Conservation (phyloP, 78 protist genomes). For the Bodo saltans region DNA sequence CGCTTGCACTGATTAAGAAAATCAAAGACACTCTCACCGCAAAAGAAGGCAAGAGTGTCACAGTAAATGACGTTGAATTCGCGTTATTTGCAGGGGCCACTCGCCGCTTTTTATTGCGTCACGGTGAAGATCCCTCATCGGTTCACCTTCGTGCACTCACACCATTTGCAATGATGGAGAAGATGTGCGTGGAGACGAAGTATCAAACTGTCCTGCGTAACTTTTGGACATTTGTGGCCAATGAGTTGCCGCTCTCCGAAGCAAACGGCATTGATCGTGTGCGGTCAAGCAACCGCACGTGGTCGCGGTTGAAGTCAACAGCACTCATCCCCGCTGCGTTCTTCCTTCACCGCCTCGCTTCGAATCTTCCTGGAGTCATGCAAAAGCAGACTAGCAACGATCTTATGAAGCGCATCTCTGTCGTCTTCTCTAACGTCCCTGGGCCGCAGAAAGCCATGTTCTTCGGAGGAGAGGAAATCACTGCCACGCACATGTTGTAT, state of each 20-base stretch:
- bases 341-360: neutral
- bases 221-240: neutral
- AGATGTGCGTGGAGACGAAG: neutral
- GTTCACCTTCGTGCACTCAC: neutral
- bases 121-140: neutral
- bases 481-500: neutral
- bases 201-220: neutral
- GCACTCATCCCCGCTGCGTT: neutral
- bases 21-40: too few species aligned
- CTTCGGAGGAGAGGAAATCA: neutral
- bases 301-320: neutral
- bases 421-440: neutral
- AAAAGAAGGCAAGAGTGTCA: neutral
- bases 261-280: neutral
- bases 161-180: neutral
- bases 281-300: neutral
- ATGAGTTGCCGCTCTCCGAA: neutral
- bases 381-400: neutral
- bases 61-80: neutral
- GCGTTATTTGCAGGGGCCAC: neutral
- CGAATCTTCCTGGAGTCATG: neutral
- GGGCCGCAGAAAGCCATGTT: neutral
- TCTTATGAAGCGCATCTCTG: neutral
- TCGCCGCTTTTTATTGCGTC: neutral
- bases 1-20: neutral